Percentiles rank a stretch among this genome's conserved stretches.
Evolutionary conservation across 805 yeast species (phyloP).

Genomic region (Ogataea dorogensis): DNA sequence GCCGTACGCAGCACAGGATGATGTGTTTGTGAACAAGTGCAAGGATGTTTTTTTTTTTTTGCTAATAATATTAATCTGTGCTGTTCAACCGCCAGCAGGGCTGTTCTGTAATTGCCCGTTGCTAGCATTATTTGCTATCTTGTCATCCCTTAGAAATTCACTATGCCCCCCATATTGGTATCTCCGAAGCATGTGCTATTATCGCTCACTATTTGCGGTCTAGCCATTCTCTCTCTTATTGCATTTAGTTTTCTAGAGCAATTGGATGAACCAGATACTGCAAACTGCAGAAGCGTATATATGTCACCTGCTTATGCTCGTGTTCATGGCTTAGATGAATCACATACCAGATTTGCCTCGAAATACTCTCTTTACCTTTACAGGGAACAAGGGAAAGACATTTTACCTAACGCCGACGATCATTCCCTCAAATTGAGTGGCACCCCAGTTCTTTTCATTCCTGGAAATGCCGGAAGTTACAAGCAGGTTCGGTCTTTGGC

Average conservation of each 20-base stretch:
- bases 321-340: slow-evolving; percentile 66
- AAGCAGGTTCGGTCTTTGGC: slow-evolving; percentile 92
- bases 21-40: slow-evolving; percentile 1
- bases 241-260: slow-evolving; percentile 28
- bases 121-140: slow-evolving; percentile 12
- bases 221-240: slow-evolving; percentile 26
- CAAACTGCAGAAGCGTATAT: slow-evolving; percentile 61
- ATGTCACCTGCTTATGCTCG: slow-evolving; percentile 86
- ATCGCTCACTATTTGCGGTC: slow-evolving; percentile 24
- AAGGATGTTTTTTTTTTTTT: slow-evolving; percentile 10
- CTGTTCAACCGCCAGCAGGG: slow-evolving; percentile 16
- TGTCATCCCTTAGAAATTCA: background rate
- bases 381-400: slow-evolving; percentile 75
- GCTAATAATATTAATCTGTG: slow-evolving; percentile 10
- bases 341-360: slow-evolving; percentile 66
- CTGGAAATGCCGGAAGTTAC: slow-evolving; percentile 96
- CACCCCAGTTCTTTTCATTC: slow-evolving; percentile 87
- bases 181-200: slow-evolving; percentile 20
- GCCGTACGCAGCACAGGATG: background rate
- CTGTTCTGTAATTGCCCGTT: slow-evolving; percentile 12
- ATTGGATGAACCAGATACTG: slow-evolving; percentile 46
- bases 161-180: slow-evolving; percentile 10
- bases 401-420: slow-evolving; percentile 44
- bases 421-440: slow-evolving; percentile 47
- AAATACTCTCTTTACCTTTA: slow-evolving; percentile 85